A percentile compares a stretch with the other conserved stretches of the same genome.
These are phyloP conservation scores for Syzygium syzygioides DNA, from an alignment of 441 rosid genomes.

Conservation along the genomic window DNA sequence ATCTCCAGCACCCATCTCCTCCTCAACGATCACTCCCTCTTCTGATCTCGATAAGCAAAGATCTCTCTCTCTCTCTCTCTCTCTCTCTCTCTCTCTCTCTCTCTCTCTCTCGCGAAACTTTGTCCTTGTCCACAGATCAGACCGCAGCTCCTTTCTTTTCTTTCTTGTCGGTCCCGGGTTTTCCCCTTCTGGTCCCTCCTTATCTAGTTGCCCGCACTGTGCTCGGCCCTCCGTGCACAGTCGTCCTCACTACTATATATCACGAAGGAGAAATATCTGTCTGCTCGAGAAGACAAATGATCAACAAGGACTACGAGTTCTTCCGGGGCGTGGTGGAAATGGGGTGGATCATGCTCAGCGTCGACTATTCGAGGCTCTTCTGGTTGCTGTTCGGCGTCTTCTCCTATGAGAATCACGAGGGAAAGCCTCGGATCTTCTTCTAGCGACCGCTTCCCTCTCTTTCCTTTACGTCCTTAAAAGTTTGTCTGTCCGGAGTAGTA, in stretches of 20 bases:
- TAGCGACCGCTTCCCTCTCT: constrained; percentile 20
- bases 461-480: background rate
- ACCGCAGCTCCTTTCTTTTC: background rate
- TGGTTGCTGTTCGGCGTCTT: constrained; percentile 76
- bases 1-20: background rate
- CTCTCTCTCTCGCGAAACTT: background rate
- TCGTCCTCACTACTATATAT: background rate
- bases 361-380: constrained; percentile 72
- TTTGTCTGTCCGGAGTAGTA: background rate
- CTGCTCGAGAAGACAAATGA: constrained; percentile 39
- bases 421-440: constrained; percentile 71
- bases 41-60: background rate
- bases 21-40: background rate
- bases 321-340: constrained; percentile 43
- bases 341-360: constrained; percentile 66
- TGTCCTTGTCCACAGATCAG: background rate
- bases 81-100: background rate
- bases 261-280: background rate
- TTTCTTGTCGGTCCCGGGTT: background rate
- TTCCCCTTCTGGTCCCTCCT: background rate
- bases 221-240: background rate
- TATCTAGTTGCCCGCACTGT: background rate
- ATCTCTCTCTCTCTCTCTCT: background rate
- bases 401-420: constrained; percentile 80
- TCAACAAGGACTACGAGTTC: constrained; percentile 42